These are phyloP conservation scores for Cladosporium sp. DNA, from an alignment of 2,329 filamentous ascomycete species.

Conservation along the genomic window DNA sequence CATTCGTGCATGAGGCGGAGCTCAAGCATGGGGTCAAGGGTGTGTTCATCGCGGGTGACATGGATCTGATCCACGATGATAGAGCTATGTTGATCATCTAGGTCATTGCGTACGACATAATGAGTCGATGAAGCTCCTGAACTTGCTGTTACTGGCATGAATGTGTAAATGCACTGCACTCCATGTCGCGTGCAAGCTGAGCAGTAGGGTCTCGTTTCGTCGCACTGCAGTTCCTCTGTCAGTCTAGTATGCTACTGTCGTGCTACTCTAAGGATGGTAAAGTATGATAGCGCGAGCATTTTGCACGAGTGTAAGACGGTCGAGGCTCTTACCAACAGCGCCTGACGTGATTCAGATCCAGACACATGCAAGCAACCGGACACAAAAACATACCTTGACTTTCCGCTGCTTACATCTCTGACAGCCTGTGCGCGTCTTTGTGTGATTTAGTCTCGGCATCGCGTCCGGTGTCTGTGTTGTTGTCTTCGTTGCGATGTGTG, in stretches of 20 bases:
- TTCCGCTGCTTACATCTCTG: constrained; percentile 29
- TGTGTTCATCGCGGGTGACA: background rate
- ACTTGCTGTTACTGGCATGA: background rate
- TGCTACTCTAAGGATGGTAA: background rate
- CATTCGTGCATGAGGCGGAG: constrained; percentile 32
- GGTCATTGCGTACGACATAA: too few species aligned
- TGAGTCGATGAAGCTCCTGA: background rate
- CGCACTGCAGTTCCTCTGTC: constrained; percentile 22
- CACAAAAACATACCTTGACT: constrained; percentile 25
- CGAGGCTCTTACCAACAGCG: background rate
- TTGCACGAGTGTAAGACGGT: background rate
- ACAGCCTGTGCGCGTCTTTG: constrained; percentile 27
- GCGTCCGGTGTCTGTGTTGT: background rate
- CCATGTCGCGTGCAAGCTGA: constrained; percentile 28
- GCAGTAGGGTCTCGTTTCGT: constrained; percentile 29
- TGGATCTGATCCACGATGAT: background rate
- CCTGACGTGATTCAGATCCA: background rate
- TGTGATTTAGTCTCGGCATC: constrained; percentile 29
- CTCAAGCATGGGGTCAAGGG: constrained; percentile 25
- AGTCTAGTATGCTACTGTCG: background rate
- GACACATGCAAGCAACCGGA: background rate
- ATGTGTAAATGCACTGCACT: constrained; percentile 28
- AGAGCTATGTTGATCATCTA: background rate
- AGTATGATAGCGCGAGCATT: background rate
- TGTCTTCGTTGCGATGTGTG: background rate